Base-by-base conservation (phyloP, 768 basidiomycete genomes). In the Austroboletus festivus region DNA sequence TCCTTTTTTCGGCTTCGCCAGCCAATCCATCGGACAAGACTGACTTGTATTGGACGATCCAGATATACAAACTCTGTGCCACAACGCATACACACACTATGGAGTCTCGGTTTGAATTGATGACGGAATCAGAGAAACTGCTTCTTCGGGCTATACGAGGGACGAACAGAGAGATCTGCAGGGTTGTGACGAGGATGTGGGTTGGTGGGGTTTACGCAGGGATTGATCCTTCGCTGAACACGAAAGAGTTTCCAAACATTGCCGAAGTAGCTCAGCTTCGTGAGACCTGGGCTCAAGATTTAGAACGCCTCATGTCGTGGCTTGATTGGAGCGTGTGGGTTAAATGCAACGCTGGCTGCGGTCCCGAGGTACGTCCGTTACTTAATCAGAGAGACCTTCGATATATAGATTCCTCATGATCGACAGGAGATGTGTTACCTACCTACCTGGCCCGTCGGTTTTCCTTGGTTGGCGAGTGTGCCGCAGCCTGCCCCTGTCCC, bases 251-350 rank as follows among this genome's bases (percentile, higher is more conserved):
- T 5, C 42, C 30, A 0, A 39, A 54, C 15, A 20, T 52, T 16
- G n/a, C 28, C 1, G 42, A 55, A 21, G 34, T 53, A 22, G 43
- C 23, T 7, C 30, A 3, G 3, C 21, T 69, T 38, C 34, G 64
- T 15, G 19, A 20, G 11, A 31, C 45, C 5, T 80, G 79, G 79
- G 57, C 44, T 7, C 37, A 33, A 19, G 65, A 71, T 9, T 39
- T 76, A 18, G 50, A 63, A 7, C 51, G 40, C 3, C 54, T 81
- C n/a, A 75, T 80, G 70, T 38, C 35, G 0, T 81, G 80, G 79
- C 60, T 81, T 0, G 79, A 75, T 50, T 82, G 80, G 79, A 70
- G 62, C 35, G 57, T 70, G 7, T 81, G 80, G 78, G 54, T 72
- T 2, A 74, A 64, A 38, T 81, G 80, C 43, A 59, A 57, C 3